Base-by-base conservation (phyloP, 306 rosid genomes). In the Dryas octopetala region DNA sequence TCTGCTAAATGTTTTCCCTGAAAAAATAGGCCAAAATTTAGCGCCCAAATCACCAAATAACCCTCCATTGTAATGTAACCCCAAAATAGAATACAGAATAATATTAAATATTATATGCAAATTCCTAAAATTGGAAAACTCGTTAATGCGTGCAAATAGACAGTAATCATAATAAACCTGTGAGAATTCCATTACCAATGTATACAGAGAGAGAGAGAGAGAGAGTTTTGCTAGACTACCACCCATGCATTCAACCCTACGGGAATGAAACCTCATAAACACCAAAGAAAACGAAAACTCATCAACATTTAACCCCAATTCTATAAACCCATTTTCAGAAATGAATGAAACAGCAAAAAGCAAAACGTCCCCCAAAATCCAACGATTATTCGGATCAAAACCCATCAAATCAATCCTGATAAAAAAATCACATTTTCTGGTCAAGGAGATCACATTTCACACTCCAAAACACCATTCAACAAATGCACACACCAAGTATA, bases 211-310 rank as follows among this genome's bases (percentile, higher is more conserved):
- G 32, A 51, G 76, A 66, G 13, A 11, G 44, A 77, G 41, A 14
- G 5, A 66, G 17, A 82, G 71, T 66, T 63, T 62, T 60, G 15
- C 26, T 43, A 50, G 76, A 15, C 58, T 60, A 60, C 62, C 63
- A 77, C 47, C 73, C 87, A 87, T 87, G 90, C 91, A 85, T 75
- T 78, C 63, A 74, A 67, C 52, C 13, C 70, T 9, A 72, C 11
- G 70, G 68, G 44, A 76, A 74, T 67, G 51, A 69, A 74, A 69
- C 62, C 66, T 32, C 41, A 46, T 14, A 46, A 55, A 64, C 76
- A 74, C 55, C 68, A 3, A 71, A 74, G 62, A 66, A 76, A 66
- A 41, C 43, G 9, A 62, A 61, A 74, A 43, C n/a, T 38, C 70
- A 74, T 7, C 54, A 77, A 55, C 23, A 69, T 6, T 79, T 23